These are phyloP conservation scores for Triangularia setosa DNA, from an alignment of 2,329 filamentous ascomycete genomes.

Conservation along the genomic window DNA sequence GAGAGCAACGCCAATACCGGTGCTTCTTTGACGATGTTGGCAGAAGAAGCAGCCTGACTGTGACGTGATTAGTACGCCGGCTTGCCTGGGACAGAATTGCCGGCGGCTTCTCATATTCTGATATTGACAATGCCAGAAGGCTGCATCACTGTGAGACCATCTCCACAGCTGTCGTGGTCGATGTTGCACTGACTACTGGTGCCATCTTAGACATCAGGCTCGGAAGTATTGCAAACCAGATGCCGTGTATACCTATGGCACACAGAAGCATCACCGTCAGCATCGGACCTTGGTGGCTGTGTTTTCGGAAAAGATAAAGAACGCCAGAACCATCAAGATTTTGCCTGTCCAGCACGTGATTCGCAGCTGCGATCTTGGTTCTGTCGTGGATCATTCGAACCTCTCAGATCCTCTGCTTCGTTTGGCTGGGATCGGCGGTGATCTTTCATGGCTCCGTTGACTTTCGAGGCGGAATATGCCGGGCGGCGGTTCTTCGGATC, in stretches of 20 bases:
- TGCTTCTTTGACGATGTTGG: neutral
- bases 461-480: neutral
- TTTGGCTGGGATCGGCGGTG: neutral
- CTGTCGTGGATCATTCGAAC: neutral
- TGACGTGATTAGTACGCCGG: neutral
- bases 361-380: neutral
- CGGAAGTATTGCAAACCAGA: slow-evolving; percentile 4
- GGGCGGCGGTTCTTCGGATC: neutral
- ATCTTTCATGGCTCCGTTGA: neutral
- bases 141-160: slow-evolving; percentile 4
- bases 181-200: slow-evolving; percentile 2
- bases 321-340: neutral
- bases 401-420: neutral
- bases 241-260: neutral
- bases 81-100: neutral
- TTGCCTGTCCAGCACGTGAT: neutral
- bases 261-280: neutral
- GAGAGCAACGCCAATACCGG: neutral
- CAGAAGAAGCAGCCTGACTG: neutral
- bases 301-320: neutral
- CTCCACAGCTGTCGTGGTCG: slow-evolving; percentile 10
- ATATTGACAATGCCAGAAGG: neutral
- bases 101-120: neutral
- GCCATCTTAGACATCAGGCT: neutral
- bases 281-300: neutral